Evolutionary conservation across 2,329 filamentous ascomycete species (phyloP).

Genomic region (Colletotrichum plurivorum): DNA sequence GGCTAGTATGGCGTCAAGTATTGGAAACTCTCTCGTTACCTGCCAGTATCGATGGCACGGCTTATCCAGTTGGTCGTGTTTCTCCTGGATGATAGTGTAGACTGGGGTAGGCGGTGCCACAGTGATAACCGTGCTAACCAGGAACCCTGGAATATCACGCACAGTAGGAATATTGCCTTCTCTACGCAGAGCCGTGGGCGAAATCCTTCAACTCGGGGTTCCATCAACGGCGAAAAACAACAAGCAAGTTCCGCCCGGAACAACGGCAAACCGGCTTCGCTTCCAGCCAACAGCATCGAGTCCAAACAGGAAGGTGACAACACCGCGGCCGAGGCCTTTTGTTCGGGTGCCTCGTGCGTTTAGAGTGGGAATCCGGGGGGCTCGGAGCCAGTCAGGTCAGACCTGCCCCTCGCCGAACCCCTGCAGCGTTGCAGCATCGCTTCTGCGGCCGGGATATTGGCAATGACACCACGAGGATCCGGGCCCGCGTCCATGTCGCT

Average conservation of each 20-base stretch:
- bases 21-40: too few relatives aligned
- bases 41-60: too few relatives aligned
- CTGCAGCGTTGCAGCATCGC: constrained; percentile 11
- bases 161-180: too few relatives aligned
- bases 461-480: constrained; percentile 5
- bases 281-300: background rate
- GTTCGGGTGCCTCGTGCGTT: background rate
- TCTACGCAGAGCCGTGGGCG: too few relatives aligned
- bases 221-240: background rate
- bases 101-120: too few relatives aligned
- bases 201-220: too few relatives aligned
- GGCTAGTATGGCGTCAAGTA: too few relatives aligned
- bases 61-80: too few relatives aligned
- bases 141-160: too few relatives aligned
- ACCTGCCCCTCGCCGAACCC: background rate
- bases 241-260: background rate
- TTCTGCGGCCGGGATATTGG: constrained; percentile 13
- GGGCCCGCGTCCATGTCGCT: background rate
- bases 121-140: too few relatives aligned
- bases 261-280: too few relatives aligned
- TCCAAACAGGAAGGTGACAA: constrained; percentile 20
- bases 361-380: background rate
- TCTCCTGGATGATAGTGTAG: too few relatives aligned
- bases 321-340: constrained; percentile 1
- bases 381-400: background rate